Evolutionary conservation across 225 moss, liverwort and hornwort genomes (phyloP), one percentile per base, ranked within the genome.

Genomic region (Marchantia paleacea): DNA sequence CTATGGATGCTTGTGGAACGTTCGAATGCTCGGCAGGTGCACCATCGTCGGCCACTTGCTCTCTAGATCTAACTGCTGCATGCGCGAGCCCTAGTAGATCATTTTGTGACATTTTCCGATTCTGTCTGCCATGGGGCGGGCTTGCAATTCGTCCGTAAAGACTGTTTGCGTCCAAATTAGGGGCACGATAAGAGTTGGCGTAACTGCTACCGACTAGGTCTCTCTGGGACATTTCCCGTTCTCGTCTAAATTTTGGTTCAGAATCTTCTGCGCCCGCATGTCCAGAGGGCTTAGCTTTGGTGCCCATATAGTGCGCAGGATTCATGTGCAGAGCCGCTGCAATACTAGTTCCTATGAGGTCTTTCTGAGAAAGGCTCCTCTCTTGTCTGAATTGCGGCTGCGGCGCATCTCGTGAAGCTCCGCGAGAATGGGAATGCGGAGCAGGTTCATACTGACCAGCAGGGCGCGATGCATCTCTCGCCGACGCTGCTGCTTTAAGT

Each of bases 41-140:
- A 31, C 10, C 22, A 47, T 47, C 30, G 11, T 8, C 20, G 22
- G 4, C 29, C 30, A 6, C 18, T 19, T 3, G 20, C 2, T 57
- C 14, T n/a, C 18, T 16, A 29, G 51, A 7, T 20, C 75, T 58
- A 7, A 60, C 15, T 20, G 29, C 75, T 31, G 39, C 58, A 29
- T 75, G 28, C 22, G 55, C 75, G 39, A 60, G 75, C 58, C 14
- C 39, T 19, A 58, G 12, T 0, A 76, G 75, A 39, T 76, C 75
- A 47, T 76, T 76, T 22, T 76, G 75, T 26, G 75, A 76, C 20
- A 76, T 16, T 6, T 60, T 76, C 20, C 75, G 54, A 29, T 28
- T 18, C 39, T 61, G 55, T 31, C 39, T 60, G 16, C 29, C 20
- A 0, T 8, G 2, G 16, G 53, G 28, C 28, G 55, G 55, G 13